Percentiles rank a stretch among this genome's conserved stretches.
phyloP scores from a whole-genome alignment of 2,329 filamentous ascomycete species.

The Neurospora crassa region DNA sequence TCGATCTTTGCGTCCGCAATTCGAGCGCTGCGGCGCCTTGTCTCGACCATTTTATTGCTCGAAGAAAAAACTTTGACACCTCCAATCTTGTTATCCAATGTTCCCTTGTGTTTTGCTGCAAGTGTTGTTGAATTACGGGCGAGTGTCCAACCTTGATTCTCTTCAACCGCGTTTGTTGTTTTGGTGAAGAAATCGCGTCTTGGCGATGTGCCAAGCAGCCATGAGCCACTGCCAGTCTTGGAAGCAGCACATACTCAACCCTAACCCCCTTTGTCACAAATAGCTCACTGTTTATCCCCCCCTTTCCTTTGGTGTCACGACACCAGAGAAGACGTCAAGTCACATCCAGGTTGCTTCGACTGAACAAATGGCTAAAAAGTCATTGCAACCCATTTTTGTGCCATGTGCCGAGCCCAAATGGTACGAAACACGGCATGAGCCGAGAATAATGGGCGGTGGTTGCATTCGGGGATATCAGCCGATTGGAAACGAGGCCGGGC shows the following conservation, averaged over 20 bases:
- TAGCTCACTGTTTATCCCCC: neutral
- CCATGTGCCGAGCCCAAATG: neutral
- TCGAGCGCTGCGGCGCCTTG: neutral
- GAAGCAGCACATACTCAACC: neutral
- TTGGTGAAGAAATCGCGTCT: neutral
- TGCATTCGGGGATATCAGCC: neutral
- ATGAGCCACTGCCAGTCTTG: no score
- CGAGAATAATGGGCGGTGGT: neutral
- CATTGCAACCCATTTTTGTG: neutral
- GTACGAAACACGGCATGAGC: neutral
- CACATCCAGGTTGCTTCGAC: neutral
- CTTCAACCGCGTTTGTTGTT: neutral
- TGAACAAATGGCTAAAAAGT: neutral
- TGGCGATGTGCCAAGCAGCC: neutral
- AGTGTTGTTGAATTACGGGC: neutral
- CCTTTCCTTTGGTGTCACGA: neutral
- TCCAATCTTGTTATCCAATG: neutral
- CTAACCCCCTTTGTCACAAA: neutral
- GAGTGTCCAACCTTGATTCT: neutral
- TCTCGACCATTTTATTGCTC: neutral
- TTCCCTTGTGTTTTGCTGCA: rapidly evolving
- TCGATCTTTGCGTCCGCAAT: neutral
- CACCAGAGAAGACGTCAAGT: neutral
- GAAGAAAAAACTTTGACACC: neutral
- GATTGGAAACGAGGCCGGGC: neutral